Percentiles rank a stretch among this genome's conserved stretches.
phyloP scores from a whole-genome alignment of 1,139 yeast genomes.

The Suhomyces bribrorum region DNA sequence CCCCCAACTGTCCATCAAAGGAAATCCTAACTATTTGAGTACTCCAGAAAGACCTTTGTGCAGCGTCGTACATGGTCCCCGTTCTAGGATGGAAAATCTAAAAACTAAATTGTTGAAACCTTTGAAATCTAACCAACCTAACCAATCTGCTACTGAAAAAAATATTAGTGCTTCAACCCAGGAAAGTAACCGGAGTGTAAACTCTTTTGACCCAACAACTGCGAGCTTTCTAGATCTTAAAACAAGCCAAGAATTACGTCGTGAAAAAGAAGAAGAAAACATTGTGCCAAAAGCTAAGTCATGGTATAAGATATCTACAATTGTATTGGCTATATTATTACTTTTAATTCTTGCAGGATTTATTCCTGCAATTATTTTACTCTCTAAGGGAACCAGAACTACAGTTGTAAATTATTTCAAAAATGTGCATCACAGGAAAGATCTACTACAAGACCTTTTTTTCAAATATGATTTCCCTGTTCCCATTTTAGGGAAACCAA shows the following conservation, averaged over 20 bases:
- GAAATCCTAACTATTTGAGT: no score
- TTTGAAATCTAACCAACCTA: no score
- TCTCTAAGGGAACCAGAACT: conserved; percentile 24
- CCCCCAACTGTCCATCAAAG: no score
- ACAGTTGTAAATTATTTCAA: conserved; percentile 22
- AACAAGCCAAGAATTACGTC: not conserved
- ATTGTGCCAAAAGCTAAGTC: not conserved
- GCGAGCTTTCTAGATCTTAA: not conserved
- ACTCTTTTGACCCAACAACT: not conserved
- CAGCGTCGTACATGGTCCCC: no score
- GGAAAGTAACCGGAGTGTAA: not conserved
- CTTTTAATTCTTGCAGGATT: conserved; percentile 20
- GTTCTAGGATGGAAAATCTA: no score
- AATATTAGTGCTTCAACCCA: not conserved
- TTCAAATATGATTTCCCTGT: conserved; percentile 4
- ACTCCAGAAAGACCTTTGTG: no score
- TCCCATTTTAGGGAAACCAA: not conserved
- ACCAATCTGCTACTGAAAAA: no score
- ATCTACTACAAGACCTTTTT: conserved; percentile 11
- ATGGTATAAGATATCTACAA: not conserved
- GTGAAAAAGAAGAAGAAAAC: not conserved
- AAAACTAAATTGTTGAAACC: no score
- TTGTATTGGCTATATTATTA: conserved; percentile 7
- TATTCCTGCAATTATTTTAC: conserved; percentile 23
- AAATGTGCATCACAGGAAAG: conserved; percentile 8